Conservation (phyloP, 2,329 filamentous ascomycete genomes). For the Colletotrichum sp. region DNA sequence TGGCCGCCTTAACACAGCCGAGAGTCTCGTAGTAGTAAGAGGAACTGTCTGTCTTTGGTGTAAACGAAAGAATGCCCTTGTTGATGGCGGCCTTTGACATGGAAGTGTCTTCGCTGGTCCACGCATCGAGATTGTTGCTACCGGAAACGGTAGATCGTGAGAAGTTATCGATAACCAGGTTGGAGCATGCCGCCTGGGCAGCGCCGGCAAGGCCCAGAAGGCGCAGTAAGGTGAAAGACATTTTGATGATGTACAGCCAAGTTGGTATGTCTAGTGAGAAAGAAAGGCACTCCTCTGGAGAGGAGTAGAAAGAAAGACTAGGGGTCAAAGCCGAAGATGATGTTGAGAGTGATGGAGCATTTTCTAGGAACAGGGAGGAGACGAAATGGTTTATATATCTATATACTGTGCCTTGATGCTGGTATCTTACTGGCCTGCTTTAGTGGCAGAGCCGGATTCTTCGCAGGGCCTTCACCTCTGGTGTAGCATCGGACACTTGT, state of each 20-base stretch:
- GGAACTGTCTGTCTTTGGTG: slow-evolving; percentile 39
- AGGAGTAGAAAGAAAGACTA: neutral
- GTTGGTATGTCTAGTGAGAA: neutral
- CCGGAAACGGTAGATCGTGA: slow-evolving; percentile 31
- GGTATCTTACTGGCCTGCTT: neutral
- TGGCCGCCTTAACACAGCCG: slow-evolving; percentile 48
- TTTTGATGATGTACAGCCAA: neutral
- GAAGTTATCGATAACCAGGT: slow-evolving; percentile 38
- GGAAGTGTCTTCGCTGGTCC: slow-evolving; percentile 52
- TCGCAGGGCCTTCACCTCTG: neutral
- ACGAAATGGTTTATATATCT: neutral
- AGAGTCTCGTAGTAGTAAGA: slow-evolving; percentile 64
- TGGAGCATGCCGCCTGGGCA: slow-evolving; percentile 28
- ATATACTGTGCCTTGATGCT: neutral
- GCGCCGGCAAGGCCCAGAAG: slow-evolving; percentile 13
- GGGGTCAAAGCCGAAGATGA: neutral
- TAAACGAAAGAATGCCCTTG: slow-evolving; percentile 52
- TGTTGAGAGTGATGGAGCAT: neutral
- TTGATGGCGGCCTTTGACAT: slow-evolving; percentile 46
- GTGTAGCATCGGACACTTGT: neutral
- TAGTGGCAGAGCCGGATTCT: neutral
- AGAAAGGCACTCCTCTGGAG: neutral
- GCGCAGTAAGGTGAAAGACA: neutral
- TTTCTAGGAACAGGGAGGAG: neutral
- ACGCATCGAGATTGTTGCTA: slow-evolving; percentile 35